Percentiles rank a stretch among this genome's conserved stretches.
phyloP scores from a whole-genome alignment of 768 basidiomycete genomes.

The Agrocybe pediades region DNA sequence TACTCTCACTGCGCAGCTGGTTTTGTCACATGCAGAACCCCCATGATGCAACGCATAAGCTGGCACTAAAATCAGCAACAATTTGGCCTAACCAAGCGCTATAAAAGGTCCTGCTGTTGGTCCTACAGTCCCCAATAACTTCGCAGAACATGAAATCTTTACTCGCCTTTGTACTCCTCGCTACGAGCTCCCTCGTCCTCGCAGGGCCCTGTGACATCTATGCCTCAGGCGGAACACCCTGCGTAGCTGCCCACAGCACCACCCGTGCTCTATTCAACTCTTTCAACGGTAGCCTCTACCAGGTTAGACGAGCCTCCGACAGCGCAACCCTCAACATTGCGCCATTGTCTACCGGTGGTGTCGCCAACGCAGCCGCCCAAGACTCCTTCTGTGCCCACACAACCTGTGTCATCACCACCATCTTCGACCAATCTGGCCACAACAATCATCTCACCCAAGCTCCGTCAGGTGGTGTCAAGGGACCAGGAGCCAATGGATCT shows the following conservation, averaged over 20 bases:
- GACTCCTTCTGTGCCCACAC: no score
- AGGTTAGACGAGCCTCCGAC: conserved; percentile 11
- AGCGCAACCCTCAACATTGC: conserved; percentile 9
- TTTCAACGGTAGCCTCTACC: no score
- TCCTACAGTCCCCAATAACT: not conserved
- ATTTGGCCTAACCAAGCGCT: not conserved
- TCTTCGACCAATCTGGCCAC: no score
- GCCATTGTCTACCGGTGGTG: conserved; percentile 10
- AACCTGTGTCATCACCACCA: no score
- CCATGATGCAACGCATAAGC: not conserved
- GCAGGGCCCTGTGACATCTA: no score
- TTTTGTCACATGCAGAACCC: no score
- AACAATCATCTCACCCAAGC: no score
- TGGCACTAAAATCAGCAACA: conserved; percentile 3
- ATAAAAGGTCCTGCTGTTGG: not conserved
- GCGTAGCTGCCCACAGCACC: no score
- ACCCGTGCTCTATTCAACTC: no score
- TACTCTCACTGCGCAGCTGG: not conserved
- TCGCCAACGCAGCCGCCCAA: conserved; percentile 12
- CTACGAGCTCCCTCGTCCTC: conserved; percentile 10
- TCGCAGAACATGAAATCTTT: conserved; percentile 3
- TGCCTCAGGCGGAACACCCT: no score
- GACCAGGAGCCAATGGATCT: conserved; percentile 8
- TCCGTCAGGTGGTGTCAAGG: conserved; percentile 7
- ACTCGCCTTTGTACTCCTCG: conserved; percentile 3